Evolutionary conservation across 495 filamentous ascomycete species (phyloP).

Genomic region (Thermothielavioides terrestris): DNA sequence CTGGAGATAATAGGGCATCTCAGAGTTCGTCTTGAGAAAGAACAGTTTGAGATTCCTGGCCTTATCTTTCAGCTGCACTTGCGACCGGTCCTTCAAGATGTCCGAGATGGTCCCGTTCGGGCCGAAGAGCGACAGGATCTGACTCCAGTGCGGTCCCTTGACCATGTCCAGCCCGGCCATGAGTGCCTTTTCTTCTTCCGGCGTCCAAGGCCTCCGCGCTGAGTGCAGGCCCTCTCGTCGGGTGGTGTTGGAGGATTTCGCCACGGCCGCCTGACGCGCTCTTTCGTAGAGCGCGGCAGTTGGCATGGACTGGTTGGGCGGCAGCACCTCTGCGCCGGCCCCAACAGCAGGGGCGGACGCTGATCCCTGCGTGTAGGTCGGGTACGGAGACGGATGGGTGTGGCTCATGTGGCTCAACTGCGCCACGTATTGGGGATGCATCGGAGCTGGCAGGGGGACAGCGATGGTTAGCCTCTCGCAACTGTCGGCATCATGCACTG

Average conservation of each 20-base stretch:
- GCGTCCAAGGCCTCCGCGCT: constrained; percentile 83
- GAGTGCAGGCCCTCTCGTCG: constrained; percentile 69
- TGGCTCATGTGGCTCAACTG: constrained; percentile 16
- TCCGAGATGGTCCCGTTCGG: constrained; percentile 73
- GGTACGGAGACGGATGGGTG: constrained; percentile 11
- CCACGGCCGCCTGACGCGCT: constrained; percentile 70
- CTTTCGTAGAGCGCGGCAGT: constrained; percentile 74
- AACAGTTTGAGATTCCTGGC: constrained; percentile 90
- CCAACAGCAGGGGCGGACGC: not conserved
- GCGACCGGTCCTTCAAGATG: constrained; percentile 83
- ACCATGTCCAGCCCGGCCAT: constrained; percentile 89
- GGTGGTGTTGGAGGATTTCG: constrained; percentile 65
- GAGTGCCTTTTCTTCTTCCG: constrained; percentile 83
- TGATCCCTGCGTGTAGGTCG: constrained; percentile 13
- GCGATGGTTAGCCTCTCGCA: constrained; percentile 1
- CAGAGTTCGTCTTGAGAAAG: constrained; percentile 86
- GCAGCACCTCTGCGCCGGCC: constrained; percentile 22
- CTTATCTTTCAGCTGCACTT: constrained; percentile 95
- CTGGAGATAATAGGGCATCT: constrained; percentile 86
- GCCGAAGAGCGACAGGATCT: constrained; percentile 85
- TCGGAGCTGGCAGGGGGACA: too few relatives aligned
- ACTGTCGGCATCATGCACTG: not conserved
- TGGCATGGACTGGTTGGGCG: constrained; percentile 66
- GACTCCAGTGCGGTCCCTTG: constrained; percentile 91
- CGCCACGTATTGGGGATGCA: constrained; percentile 15